These are phyloP conservation scores for Colletotrichum sp. DNA, from an alignment of 2,329 filamentous ascomycete genomes.

Conservation along the genomic window DNA sequence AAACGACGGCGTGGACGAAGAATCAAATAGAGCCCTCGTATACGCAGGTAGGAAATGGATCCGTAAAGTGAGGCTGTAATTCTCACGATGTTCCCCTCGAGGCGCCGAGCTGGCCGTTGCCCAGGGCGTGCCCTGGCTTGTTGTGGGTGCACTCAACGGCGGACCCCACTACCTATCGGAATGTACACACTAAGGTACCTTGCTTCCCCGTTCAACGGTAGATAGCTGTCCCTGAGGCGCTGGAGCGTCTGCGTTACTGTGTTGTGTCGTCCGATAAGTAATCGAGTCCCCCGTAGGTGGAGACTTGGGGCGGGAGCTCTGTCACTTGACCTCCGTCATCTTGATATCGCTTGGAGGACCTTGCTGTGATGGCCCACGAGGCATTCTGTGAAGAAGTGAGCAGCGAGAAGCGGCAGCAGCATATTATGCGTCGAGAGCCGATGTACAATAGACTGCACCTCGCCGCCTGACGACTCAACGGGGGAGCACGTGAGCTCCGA, in stretches of 20 bases:
- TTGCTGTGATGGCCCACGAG: neutral
- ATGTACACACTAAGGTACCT: neutral
- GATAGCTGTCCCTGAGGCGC: neutral
- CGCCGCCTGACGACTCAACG: neutral
- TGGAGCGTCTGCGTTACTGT: neutral
- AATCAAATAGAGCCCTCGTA: neutral
- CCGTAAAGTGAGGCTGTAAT: neutral
- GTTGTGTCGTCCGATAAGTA: neutral
- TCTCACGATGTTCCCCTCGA: neutral
- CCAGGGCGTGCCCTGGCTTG: constrained; percentile 5
- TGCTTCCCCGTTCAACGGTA: neutral
- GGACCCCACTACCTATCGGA: neutral
- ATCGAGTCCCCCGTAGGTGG: neutral
- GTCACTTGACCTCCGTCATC: neutral
- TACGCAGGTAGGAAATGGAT: neutral
- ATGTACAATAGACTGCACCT: neutral
- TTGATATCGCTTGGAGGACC: neutral
- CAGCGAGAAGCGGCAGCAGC: neutral
- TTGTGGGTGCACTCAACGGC: neutral
- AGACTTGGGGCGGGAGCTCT: neutral
- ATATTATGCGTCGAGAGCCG: neutral
- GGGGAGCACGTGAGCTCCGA: neutral
- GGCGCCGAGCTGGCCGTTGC: neutral
- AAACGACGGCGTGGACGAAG: neutral
- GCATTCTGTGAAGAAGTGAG: neutral